Percentiles rank a stretch among this genome's conserved stretches.
Evolutionary conservation across 768 basidiomycete genomes (phyloP).

Genomic region (Hericium alpestre): DNA sequence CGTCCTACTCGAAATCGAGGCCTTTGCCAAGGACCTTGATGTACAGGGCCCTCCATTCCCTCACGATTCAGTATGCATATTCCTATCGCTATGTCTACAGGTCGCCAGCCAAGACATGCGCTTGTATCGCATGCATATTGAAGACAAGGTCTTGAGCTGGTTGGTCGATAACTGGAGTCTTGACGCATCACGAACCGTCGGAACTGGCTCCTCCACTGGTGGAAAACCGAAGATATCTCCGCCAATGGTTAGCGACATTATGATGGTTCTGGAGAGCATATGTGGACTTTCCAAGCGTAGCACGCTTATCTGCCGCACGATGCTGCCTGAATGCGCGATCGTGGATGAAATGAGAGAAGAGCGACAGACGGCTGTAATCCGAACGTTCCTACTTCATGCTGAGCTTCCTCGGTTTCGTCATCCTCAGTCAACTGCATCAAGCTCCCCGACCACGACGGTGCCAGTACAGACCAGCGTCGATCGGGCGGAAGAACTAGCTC

Average conservation of each 20-base stretch:
- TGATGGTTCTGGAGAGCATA: conserved; percentile 52
- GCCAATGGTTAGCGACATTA: conserved; percentile 48
- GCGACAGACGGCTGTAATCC: conserved; percentile 43
- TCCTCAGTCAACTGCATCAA: conserved; percentile 7
- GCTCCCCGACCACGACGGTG: not conserved
- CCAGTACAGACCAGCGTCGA: not conserved
- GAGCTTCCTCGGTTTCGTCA: conserved; percentile 36
- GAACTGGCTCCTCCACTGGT: conserved; percentile 27
- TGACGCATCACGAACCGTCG: conserved; percentile 22
- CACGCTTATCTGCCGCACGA: conserved; percentile 34
- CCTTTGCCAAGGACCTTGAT: conserved; percentile 70
- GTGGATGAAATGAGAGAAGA: conserved; percentile 53
- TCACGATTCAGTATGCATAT: conserved; percentile 82
- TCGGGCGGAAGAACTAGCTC: conserved; percentile 24
- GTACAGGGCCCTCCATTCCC: conserved; percentile 85
- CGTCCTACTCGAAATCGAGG: conserved; percentile 65
- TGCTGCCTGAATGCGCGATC: conserved; percentile 62
- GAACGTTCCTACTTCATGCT: conserved; percentile 62
- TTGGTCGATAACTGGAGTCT: conserved; percentile 61
- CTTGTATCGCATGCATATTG: conserved; percentile 75
- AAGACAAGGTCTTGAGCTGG: conserved; percentile 81
- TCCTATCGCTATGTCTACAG: conserved; percentile 58
- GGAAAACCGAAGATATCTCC: conserved; percentile 35
- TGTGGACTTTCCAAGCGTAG: conserved; percentile 43
- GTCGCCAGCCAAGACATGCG: conserved; percentile 74